Evolutionary conservation across 2,329 filamentous ascomycete species (phyloP).

Genomic region (Aspergillus ochraceus): DNA sequence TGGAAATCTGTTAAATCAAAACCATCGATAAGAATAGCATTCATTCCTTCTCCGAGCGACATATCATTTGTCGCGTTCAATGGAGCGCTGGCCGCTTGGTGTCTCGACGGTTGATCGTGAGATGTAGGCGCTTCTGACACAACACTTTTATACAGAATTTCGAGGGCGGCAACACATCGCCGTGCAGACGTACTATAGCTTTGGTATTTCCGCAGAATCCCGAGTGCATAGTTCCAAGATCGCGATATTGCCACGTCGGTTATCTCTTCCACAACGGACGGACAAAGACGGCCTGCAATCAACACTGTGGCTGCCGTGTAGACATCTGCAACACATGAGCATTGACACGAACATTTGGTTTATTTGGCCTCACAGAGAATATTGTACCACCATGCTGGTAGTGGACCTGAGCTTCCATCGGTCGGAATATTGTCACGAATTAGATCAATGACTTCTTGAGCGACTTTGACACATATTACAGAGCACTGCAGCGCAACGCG

Average conservation of each 20-base stretch:
- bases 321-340: slow-evolving; percentile 26
- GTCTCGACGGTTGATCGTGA: slow-evolving; percentile 1
- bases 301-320: slow-evolving; percentile 39
- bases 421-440: slow-evolving; percentile 30
- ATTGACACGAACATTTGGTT: neutral
- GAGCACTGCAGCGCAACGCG: slow-evolving; percentile 36
- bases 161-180: slow-evolving; percentile 32
- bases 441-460: slow-evolving; percentile 33
- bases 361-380: slow-evolving; percentile 29
- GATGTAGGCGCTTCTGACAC: slow-evolving; percentile 19
- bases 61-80: slow-evolving; percentile 20
- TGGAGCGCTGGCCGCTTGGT: neutral
- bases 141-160: slow-evolving; percentile 32
- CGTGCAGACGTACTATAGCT: slow-evolving; percentile 32
- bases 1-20: slow-evolving; percentile 33
- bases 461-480: slow-evolving; percentile 35
- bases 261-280: slow-evolving; percentile 27
- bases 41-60: slow-evolving; percentile 29
- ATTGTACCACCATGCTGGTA: slow-evolving; percentile 41
- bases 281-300: slow-evolving; percentile 33
- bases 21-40: slow-evolving; percentile 23
- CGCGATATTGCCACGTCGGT: slow-evolving; percentile 22
- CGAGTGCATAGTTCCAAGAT: slow-evolving; percentile 31
- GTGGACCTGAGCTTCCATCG: slow-evolving; percentile 27
- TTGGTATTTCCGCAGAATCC: slow-evolving; percentile 33